Conservation (phyloP, 257 asterid species). For the Solanum stenotomum region DNA sequence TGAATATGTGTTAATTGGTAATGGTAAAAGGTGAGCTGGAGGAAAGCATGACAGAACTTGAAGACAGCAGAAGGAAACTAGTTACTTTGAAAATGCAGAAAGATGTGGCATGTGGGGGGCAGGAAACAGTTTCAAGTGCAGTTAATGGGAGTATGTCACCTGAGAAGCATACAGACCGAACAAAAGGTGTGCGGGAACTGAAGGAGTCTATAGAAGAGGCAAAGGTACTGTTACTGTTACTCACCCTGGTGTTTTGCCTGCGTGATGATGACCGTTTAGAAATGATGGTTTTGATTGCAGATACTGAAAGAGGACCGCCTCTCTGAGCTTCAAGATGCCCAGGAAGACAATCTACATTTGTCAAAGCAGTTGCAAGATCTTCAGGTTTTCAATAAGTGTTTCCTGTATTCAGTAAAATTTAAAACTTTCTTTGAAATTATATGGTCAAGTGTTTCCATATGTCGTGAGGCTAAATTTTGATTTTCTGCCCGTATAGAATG, state of each 20-base stretch:
- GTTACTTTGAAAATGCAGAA: conserved; percentile 80
- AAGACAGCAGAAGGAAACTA: conserved; percentile 88
- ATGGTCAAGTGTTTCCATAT: not conserved
- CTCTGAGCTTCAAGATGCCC: conserved; percentile 82
- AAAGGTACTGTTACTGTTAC: conserved; percentile 40
- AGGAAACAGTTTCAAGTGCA: conserved; percentile 48
- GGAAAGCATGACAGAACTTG: conserved; percentile 84
- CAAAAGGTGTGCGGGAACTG: conserved; percentile 60
- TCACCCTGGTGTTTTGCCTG: not conserved
- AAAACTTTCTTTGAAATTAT: not conserved
- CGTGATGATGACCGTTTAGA: not conserved
- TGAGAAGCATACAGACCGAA: conserved; percentile 62
- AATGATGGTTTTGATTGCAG: conserved; percentile 29
- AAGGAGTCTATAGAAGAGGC: conserved; percentile 73
- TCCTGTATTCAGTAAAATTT: not conserved
- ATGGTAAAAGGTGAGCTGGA: conserved; percentile 68
- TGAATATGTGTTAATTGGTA: not conserved
- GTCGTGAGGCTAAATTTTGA: not conserved
- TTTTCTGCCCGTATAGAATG: conserved; percentile 41
- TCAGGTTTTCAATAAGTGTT: conserved; percentile 45
- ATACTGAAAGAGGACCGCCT: conserved; percentile 78
- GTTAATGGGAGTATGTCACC: conserved; percentile 74
- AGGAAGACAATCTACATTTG: conserved; percentile 63
- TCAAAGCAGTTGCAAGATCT: conserved; percentile 88
- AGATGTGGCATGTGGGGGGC: conserved; percentile 55